Base-by-base conservation (phyloP, 768 basidiomycete genomes). In the Filobasidium floriforme region DNA sequence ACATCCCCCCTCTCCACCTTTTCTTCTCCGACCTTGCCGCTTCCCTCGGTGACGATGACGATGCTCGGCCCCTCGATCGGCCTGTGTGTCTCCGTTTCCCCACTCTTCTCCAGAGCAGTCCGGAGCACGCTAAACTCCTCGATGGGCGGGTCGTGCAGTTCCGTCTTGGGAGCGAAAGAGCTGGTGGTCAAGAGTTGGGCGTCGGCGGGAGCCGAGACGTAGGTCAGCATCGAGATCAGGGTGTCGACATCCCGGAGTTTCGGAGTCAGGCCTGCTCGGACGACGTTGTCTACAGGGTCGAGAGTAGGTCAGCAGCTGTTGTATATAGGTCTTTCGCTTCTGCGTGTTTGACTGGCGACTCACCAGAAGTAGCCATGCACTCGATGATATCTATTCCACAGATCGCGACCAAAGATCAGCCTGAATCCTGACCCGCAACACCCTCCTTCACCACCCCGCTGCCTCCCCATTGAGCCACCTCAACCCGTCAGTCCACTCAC, bases 181-280 rank as follows among this genome's bases (percentile, higher is more conserved):
- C 76, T 79, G 1, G 91, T 88, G 22, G 80, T 70, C 64, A 97
- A 86, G 66, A 86, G 78, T 73, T 96, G 92, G 59, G 84, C 84
- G 9, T 83, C 80, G 12, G 88, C 84, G 15, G 84, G 82, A 1
- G 86, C 85, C 10, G 90, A 83, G 59, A 80, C 82, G 78, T 98
- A 99, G 10, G 92, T 97, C 66, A 98, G 84, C 69, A 89, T 88
- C 4, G 85, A 82, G 66, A 96, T 83, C 51, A 99, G 86, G 69
- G 94, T 97, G 11, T 87, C 86, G 41, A 99, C 87, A 77, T 99
- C 96, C 62, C 96, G 87, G 40, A 90, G 84, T 80, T 99, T 99
- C 1, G 96, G 94, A 0, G 96, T 99, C 46, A 99, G 86, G 15
- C 96, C 96, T 7, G 96, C 96, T 40, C 96, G 90, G 70, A 99